These are phyloP conservation scores for Xylaria sp. DNA, from an alignment of 2,329 filamentous ascomycete species.

Conservation along the genomic window DNA sequence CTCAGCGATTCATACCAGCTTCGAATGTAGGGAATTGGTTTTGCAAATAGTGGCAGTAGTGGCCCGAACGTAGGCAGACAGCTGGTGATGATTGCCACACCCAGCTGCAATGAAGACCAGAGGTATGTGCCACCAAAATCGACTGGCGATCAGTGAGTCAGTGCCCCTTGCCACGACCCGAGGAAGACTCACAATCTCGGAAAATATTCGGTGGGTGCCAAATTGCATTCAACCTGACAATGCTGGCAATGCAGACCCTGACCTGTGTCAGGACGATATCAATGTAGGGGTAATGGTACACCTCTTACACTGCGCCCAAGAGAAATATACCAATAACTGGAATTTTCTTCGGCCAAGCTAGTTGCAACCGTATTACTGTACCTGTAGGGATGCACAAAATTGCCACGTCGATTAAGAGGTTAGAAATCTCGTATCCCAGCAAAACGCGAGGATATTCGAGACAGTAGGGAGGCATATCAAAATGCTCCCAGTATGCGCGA, in stretches of 20 bases:
- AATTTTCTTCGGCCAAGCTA: slow-evolving; percentile 23
- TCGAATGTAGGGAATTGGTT: slow-evolving; percentile 10
- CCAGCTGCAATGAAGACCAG: slow-evolving; percentile 25
- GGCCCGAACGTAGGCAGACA: slow-evolving; percentile 32
- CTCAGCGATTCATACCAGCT: slow-evolving; percentile 21
- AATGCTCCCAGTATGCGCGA: slow-evolving; percentile 22
- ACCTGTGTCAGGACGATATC: not conserved
- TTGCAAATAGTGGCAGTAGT: slow-evolving; percentile 12
- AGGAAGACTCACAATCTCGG: slow-evolving; percentile 15
- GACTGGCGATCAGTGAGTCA: slow-evolving; percentile 12
- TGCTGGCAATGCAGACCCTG: slow-evolving; percentile 33
- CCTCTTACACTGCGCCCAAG: slow-evolving; percentile 27
- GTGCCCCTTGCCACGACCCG: not conserved
- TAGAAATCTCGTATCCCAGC: slow-evolving; percentile 31
- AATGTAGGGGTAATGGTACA: not conserved
- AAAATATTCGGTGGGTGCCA: slow-evolving; percentile 25
- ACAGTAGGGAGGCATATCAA: slow-evolving; percentile 18
- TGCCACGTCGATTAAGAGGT: slow-evolving; percentile 33
- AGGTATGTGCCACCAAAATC: slow-evolving; percentile 18
- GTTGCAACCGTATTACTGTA: slow-evolving; percentile 17
- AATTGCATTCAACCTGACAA: slow-evolving; percentile 28
- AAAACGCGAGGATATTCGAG: slow-evolving; percentile 19
- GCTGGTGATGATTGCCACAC: slow-evolving; percentile 32
- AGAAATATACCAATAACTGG: slow-evolving; percentile 20
- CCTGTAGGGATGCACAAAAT: slow-evolving; percentile 31